Conservation (phyloP, 75 land plant species). For the Cupressus sempervirens region DNA sequence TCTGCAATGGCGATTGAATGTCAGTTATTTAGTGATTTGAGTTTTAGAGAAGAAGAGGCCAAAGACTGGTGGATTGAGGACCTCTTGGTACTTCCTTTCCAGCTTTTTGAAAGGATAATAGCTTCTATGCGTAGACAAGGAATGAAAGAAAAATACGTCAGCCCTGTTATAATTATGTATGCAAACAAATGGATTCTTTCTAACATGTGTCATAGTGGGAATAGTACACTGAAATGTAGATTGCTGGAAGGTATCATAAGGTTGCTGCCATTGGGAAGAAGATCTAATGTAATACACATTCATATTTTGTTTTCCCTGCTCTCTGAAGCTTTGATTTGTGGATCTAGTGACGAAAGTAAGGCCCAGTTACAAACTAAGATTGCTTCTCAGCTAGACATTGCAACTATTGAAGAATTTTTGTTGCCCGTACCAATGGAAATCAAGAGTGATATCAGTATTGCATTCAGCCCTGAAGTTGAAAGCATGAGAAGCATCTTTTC, state of each 20-base stretch:
- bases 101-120: conserved; percentile 58
- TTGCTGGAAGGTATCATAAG: conserved; percentile 51
- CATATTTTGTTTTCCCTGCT: conserved; percentile 70
- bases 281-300: conserved; percentile 47
- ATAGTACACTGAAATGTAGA: conserved; percentile 12
- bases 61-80: conserved; percentile 74
- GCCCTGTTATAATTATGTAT: conserved; percentile 66
- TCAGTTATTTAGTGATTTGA: conserved; percentile 30
- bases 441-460: conserved; percentile 3
- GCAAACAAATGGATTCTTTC: conserved; percentile 69
- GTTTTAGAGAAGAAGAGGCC: conserved; percentile 30
- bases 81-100: conserved; percentile 59
- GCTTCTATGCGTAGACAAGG: conserved; percentile 74
- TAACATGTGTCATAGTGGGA: conserved; percentile 14
- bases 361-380: conserved; percentile 49
- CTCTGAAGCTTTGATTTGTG: conserved; percentile 33
- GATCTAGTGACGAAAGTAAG: conserved; percentile 24
- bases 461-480: conserved; percentile 37
- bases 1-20: conserved; percentile 32
- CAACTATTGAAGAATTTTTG: conserved; percentile 59
- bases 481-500: conserved; percentile 61
- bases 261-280: conserved; percentile 45
- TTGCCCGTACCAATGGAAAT: conserved; percentile 14
- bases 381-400: conserved; percentile 55
- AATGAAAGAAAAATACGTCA: conserved; percentile 81